Conservation (phyloP, 2,329 filamentous ascomycete species). For the Colletotrichum siamense region DNA sequence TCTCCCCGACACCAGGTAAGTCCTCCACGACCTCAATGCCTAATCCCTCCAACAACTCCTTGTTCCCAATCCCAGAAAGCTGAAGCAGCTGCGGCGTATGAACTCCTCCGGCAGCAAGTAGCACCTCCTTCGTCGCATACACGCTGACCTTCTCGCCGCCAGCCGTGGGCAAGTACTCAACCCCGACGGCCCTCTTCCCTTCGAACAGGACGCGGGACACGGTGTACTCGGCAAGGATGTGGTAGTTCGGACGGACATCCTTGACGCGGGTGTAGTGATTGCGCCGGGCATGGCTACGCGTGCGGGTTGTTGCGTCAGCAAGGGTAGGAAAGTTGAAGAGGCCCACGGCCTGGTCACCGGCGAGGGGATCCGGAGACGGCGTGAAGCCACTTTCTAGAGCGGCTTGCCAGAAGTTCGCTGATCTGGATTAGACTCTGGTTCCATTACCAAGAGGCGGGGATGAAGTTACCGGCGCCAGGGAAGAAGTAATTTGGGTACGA, state of each 20-base stretch:
- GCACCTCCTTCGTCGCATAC: slow-evolving; percentile 37
- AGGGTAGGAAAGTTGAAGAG: slow-evolving; percentile 31
- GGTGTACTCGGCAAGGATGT: slow-evolving; percentile 62
- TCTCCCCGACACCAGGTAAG: slow-evolving; percentile 54
- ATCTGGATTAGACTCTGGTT: accelerated
- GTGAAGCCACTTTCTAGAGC: slow-evolving; percentile 27
- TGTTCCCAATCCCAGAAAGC: slow-evolving; percentile 51
- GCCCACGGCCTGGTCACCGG: slow-evolving; percentile 26
- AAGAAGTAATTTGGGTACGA: slow-evolving; percentile 37
- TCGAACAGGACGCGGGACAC: slow-evolving; percentile 62
- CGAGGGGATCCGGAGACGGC: slow-evolving; percentile 27
- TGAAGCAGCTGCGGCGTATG: slow-evolving; percentile 51
- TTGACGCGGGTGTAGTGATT: slow-evolving; percentile 33
- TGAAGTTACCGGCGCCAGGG: slow-evolving; percentile 28
- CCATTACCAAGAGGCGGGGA: not conserved
- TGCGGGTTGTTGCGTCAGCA: slow-evolving; percentile 34
- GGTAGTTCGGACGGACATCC: slow-evolving; percentile 58
- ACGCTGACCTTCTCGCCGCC: slow-evolving; percentile 6
- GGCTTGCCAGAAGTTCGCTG: slow-evolving; percentile 31
- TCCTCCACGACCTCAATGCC: slow-evolving; percentile 47
- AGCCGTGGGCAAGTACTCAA: slow-evolving; percentile 53
- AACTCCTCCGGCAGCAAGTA: slow-evolving; percentile 44
- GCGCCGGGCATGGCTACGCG: slow-evolving; percentile 29
- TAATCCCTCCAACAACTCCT: slow-evolving; percentile 36
- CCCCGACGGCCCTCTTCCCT: slow-evolving; percentile 57